Evolutionary conservation across 2,329 filamentous ascomycete species (phyloP), one percentile per base, ranked within the genome.

Genomic region (Arthrobotrys musiformis): DNA sequence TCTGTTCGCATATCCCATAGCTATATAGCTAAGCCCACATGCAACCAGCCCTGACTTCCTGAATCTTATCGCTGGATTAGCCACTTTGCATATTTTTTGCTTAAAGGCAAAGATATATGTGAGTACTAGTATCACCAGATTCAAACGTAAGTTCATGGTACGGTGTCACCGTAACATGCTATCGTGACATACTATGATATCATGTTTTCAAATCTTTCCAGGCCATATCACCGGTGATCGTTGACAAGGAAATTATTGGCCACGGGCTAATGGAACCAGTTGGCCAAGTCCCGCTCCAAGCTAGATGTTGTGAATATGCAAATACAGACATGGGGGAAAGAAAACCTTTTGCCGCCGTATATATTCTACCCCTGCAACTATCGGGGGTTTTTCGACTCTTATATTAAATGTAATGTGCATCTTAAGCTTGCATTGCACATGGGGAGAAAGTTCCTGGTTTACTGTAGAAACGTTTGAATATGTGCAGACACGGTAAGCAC

Each of bases 361-460:
- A 30, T 48, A 22, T 46, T 11, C 37, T 3, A 64, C 42, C 40
- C 44, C 35, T 64, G 33, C 35, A 33, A 35, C n/a, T 13, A 64
- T 67, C 48, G 63, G 50, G 50, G 48, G 2, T 46, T 60, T 58
- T 60, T n/a, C 13, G 30, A 8, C 28, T 37, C 35, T 7, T 69
- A 69, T 46, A 69, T 69, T 69, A 35, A 24, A 19, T n/a, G 24
- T 60, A 46, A n/a, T 37, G 46, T 42, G 17, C 56, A 40, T 48
- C 19, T 19, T 17, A 4, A 17, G 19, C 48, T 37, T 24, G 33
- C 54, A 58, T 58, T 28, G 37, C 40, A 46, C 64, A 56, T 60
- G 37, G 52, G 11, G n/a, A 26, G 33, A 40, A 48, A 35, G 28
- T 69, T 60, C 64, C 64, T 33, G 40, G 64, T 68, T 68, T 68